Evolutionary conservation across 148 eudicot genomes (phyloP).

Genomic region (Rhododendron simsii): DNA sequence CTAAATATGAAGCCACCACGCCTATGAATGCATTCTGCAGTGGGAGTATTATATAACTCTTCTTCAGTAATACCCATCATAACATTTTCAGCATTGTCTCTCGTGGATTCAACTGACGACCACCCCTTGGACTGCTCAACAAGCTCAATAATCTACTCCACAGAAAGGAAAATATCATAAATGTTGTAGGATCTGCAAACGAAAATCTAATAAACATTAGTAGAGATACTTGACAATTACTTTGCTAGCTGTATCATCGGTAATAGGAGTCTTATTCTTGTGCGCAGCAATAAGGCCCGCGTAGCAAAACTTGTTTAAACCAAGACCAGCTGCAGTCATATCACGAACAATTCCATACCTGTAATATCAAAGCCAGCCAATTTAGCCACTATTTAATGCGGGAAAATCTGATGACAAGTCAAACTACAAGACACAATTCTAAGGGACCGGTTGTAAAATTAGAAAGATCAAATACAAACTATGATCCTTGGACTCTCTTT

Average conservation of each 20-base stretch:
- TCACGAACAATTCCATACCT: slow-evolving; percentile 92
- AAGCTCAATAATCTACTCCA: slow-evolving; percentile 77
- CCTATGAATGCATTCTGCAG: slow-evolving; percentile 63
- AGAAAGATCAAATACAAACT: neutral
- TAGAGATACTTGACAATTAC: slow-evolving; percentile 30
- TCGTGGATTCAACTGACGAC: slow-evolving; percentile 55
- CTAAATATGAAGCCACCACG: slow-evolving; percentile 55
- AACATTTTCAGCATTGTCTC: slow-evolving; percentile 57
- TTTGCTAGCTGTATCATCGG: slow-evolving; percentile 58
- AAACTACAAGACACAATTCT: neutral
- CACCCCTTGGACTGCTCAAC: slow-evolving; percentile 97
- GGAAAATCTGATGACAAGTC: neutral
- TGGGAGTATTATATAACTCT: slow-evolving; percentile 73
- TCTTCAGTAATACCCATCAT: slow-evolving; percentile 78
- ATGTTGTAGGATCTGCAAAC: neutral
- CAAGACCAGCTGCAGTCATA: slow-evolving; percentile 98
- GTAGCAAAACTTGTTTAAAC: slow-evolving; percentile 89
- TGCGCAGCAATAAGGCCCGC: slow-evolving; percentile 92
- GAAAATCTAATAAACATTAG: neutral
- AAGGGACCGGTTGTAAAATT: neutral
- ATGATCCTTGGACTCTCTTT: neutral
- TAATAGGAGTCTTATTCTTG: slow-evolving; percentile 50
- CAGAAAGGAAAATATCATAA: slow-evolving; percentile 11
- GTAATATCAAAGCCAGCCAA: slow-evolving; percentile 18
- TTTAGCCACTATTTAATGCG: neutral